phyloP scores from a whole-genome alignment of 225 moss, liverwort and hornwort genomes.

The Rhytidiadelphus loreus region DNA sequence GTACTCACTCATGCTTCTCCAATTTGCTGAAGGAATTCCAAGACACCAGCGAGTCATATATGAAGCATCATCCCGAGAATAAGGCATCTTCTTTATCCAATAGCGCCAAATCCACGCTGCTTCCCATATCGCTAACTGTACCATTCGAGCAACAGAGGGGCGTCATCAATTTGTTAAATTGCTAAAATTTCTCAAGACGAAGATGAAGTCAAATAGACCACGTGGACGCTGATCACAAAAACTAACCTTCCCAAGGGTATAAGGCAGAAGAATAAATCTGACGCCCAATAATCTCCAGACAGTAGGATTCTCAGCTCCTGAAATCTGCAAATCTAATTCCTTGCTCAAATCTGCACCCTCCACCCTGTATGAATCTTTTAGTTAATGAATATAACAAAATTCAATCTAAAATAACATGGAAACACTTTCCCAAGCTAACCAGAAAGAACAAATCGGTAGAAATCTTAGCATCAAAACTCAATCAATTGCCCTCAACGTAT shows the following conservation, averaged over 20 bases:
- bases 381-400: neutral
- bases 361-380: slow-evolving; percentile 32
- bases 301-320: slow-evolving; percentile 78
- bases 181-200: neutral
- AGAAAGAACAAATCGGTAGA: neutral
- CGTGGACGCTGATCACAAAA: neutral
- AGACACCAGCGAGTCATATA: slow-evolving; percentile 60
- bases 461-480: neutral
- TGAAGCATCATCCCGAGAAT: slow-evolving; percentile 90
- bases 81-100: slow-evolving; percentile 68
- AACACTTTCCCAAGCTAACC: neutral
- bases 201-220: neutral
- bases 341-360: slow-evolving; percentile 60
- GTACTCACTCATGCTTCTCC: slow-evolving; percentile 65
- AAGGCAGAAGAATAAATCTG: slow-evolving; percentile 70
- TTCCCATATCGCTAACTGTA: slow-evolving; percentile 37
- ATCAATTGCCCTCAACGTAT: neutral
- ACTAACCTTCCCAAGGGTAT: slow-evolving; percentile 72
- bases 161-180: neutral
- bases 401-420: neutral
- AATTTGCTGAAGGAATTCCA: slow-evolving; percentile 38
- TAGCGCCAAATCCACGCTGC: slow-evolving; percentile 82
- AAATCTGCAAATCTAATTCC: slow-evolving; percentile 85
- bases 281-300: slow-evolving; percentile 74
- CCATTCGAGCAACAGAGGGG: neutral